These are phyloP conservation scores for Crataegus laevigata DNA, from an alignment of 306 rosid genomes.

Conservation along the genomic window DNA sequence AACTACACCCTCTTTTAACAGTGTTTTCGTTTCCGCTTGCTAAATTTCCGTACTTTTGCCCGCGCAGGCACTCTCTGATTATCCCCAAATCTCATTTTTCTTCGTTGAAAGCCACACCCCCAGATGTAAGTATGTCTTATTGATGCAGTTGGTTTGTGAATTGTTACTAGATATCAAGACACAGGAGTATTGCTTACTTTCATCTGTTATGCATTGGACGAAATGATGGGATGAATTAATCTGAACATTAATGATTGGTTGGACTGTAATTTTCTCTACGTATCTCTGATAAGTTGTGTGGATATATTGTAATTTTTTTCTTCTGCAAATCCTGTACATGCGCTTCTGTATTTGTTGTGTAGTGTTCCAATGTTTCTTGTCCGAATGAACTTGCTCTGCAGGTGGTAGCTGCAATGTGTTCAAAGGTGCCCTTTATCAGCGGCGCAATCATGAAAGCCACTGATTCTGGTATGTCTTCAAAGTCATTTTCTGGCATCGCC, in stretches of 20 bases:
- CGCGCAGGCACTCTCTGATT: conserved; percentile 80
- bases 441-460: conserved; percentile 85
- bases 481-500: background rate
- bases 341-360: conserved; percentile 1
- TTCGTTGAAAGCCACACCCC: conserved; percentile 83
- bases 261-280: background rate
- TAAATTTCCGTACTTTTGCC: conserved; percentile 5
- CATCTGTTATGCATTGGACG: background rate
- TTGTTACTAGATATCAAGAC: background rate
- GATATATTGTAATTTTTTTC: background rate
- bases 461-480: conserved; percentile 54
- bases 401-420: conserved; percentile 95
- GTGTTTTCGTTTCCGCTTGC: background rate
- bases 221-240: background rate
- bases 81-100: conserved; percentile 86
- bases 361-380: background rate
- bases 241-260: background rate
- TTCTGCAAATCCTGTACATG: background rate
- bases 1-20: background rate
- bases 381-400: conserved; percentile 33
- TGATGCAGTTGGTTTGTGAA: background rate
- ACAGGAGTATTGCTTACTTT: background rate
- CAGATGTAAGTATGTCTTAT: conserved; percentile 61
- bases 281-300: background rate
- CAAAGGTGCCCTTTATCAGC: conserved; percentile 90